Evolutionary conservation across 1,139 yeast genomes (phyloP), one percentile per base, ranked within the genome.

Genomic region (Arxiozyma slooffiae): DNA sequence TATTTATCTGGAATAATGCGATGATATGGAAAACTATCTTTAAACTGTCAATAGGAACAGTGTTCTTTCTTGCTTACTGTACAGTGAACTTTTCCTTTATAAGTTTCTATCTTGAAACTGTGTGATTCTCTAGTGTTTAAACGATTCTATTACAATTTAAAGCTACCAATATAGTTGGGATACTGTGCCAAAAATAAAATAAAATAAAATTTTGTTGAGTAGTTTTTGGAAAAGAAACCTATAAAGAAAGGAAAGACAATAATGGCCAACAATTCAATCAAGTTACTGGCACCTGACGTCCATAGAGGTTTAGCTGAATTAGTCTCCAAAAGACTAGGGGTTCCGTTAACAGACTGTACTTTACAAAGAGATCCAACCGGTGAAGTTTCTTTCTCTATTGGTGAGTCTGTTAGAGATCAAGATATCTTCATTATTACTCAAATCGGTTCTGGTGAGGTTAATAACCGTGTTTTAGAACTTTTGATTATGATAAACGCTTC

Each of bases 381-480:
- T 49, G 98, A 92, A 69, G 92, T 95, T 16, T 85, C 94, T 16
- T 90, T 92, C 51, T 82, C 95, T 47, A 87, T 92, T 58, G 95
- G 95, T 30, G 97, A 92, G 69, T 85, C 96, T 30, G 95, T 92
- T 42, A 81, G 98, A 71, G 98, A 92, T 67, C 97, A 92, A 68
- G 98, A 92, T 67, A 82, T 92, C 43, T 92, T 84, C 68, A 86
- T 92, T 57, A 78, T 92, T 53, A 76, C 78, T 59, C 97, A 92
- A 70, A 87, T 90, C 45, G 97, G 97, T 22, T 85, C 94, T 45
- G 97, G 96, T 24, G 81, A 79, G 38, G 94, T 92, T 51, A 92
- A 92, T 66, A 97, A 90, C 69, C 79, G 85, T 55, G 82, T 92
- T 45, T 73, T 92, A 72, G 98, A 92, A 67, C 73, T 90, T 48